Percentiles rank a stretch among this genome's conserved stretches.
Conservation (phyloP, 441 rosid genomes). For the Eruca vesicaria region DNA sequence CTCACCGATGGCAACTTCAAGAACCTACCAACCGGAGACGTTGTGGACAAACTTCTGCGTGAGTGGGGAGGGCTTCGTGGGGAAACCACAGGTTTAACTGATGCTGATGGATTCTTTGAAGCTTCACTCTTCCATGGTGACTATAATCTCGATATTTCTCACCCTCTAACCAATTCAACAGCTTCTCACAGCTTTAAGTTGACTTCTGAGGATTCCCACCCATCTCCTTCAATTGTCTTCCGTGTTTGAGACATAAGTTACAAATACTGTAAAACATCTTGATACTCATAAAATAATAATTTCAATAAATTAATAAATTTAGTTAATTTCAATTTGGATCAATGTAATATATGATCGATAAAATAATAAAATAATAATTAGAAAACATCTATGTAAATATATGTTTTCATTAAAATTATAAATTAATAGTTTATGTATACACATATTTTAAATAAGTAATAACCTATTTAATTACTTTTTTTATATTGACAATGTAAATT, state of each 20-base stretch:
- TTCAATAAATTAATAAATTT: too few relatives aligned
- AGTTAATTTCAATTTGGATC: too few relatives aligned
- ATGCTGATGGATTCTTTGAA: constrained; percentile 46
- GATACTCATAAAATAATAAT: too few relatives aligned
- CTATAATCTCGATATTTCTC: constrained; percentile 25
- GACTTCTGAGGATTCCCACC: not conserved
- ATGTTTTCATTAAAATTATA: too few relatives aligned
- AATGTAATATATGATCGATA: too few relatives aligned
- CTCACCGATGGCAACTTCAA: constrained; percentile 30
- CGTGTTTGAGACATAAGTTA: not conserved
- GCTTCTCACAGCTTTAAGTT: constrained; percentile 15
- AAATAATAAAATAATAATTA: too few relatives aligned
- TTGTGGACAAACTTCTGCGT: constrained; percentile 48
- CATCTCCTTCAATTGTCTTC: not conserved
- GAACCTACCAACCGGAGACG: constrained; percentile 46
- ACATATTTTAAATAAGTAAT: too few relatives aligned
- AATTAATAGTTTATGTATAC: too few relatives aligned
- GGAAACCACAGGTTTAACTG: constrained; percentile 27
- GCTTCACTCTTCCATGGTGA: constrained; percentile 51
- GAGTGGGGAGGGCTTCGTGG: constrained; percentile 42
- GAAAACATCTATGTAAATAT: too few relatives aligned
- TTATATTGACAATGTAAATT: too few relatives aligned
- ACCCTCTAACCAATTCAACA: not conserved
- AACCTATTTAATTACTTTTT: too few relatives aligned
- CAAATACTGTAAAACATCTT: too few relatives aligned